phyloP scores from a whole-genome alignment of 2,329 filamentous ascomycete genomes.

The Talaromyces sp. region DNA sequence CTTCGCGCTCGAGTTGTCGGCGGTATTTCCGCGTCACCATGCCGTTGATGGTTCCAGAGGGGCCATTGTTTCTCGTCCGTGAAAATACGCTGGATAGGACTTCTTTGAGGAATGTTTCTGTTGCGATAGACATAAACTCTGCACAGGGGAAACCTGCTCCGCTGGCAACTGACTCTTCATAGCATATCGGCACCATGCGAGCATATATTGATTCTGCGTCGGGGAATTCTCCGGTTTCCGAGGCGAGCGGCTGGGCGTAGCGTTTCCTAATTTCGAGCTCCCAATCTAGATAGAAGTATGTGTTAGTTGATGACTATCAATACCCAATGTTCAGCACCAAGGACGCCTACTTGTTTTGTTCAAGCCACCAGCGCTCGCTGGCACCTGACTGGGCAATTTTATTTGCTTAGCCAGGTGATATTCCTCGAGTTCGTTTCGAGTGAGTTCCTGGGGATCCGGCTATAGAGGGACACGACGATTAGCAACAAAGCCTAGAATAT shows the following conservation, averaged over 20 bases:
- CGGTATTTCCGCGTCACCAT: constrained; percentile 76
- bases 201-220: constrained; percentile 51
- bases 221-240: constrained; percentile 59
- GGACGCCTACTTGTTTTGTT: constrained; percentile 67
- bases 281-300: constrained; percentile 42
- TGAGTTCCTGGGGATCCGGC: constrained; percentile 29
- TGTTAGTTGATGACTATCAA: constrained; percentile 8
- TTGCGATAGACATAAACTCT: constrained; percentile 55
- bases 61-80: constrained; percentile 51
- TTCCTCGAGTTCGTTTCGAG: constrained; percentile 33
- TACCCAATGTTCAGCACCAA: neutral
- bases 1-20: constrained; percentile 67
- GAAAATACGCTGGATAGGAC: constrained; percentile 50
- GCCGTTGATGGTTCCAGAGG: constrained; percentile 60
- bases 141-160: constrained; percentile 50
- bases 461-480: constrained; percentile 12
- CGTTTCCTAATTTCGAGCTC: constrained; percentile 61
- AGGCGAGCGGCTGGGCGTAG: constrained; percentile 56
- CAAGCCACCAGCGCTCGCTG: constrained; percentile 64
- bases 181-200: constrained; percentile 60
- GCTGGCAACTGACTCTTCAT: constrained; percentile 55
- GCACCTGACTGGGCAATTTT: constrained; percentile 55
- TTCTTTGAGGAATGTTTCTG: constrained; percentile 59
- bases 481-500: neutral
- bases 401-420: constrained; percentile 43